phyloP scores from a whole-genome alignment of 768 basidiomycete genomes.

The Amanita rubescens region DNA sequence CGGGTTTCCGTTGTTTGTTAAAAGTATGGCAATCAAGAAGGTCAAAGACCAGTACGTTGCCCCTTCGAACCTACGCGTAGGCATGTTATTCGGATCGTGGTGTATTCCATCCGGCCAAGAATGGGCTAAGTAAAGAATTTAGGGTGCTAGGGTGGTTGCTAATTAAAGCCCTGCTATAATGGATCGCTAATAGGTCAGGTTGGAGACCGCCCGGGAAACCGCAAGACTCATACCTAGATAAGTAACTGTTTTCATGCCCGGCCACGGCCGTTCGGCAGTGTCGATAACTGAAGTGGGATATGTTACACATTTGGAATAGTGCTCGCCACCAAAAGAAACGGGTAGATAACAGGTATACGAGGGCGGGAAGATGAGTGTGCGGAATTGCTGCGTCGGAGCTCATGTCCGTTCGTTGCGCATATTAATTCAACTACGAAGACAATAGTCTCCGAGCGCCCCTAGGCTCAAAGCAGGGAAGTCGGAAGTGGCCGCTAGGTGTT shows the following conservation, averaged over 20 bases:
- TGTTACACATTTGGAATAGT: neutral
- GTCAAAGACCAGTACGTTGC: neutral
- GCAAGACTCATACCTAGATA: neutral
- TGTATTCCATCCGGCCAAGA: neutral
- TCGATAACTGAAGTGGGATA: neutral
- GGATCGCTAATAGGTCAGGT: neutral
- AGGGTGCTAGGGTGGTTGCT: neutral
- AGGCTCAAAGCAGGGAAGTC: neutral
- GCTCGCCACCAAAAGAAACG: neutral
- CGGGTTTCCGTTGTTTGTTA: neutral
- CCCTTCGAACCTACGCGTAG: too few relatives aligned
- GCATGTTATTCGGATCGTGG: too few relatives aligned
- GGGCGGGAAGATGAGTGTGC: neutral
- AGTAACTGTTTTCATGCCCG: neutral
- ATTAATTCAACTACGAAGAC: neutral
- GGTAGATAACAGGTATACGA: neutral
- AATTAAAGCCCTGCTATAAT: slow-evolving; percentile 2
- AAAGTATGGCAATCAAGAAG: neutral
- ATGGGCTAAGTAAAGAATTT: neutral
- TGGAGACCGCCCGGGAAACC: neutral
- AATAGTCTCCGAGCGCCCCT: neutral
- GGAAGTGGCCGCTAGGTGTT: neutral
- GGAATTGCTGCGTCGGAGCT: neutral
- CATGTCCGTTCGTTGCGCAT: neutral
- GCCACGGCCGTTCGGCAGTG: neutral